Evolutionary conservation across 2,329 filamentous ascomycete species (phyloP).

Genomic region (Aureobasidium sp.): DNA sequence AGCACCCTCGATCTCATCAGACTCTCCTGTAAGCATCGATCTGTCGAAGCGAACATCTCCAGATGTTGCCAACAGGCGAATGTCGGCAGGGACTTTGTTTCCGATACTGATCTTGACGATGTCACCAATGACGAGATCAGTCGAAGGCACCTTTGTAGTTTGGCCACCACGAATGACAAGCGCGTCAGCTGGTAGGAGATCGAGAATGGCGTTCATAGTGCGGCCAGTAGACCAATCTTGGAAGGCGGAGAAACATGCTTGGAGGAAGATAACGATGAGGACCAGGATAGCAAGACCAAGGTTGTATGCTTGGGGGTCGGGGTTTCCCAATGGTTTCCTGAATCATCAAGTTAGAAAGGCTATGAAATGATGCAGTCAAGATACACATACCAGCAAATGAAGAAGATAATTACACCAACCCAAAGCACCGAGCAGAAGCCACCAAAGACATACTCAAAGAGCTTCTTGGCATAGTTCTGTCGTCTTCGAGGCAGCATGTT

Average conservation of each 20-base stretch:
- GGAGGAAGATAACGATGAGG: slow-evolving; percentile 42
- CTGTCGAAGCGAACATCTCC: slow-evolving; percentile 40
- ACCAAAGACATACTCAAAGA: slow-evolving; percentile 40
- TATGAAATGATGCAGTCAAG: neutral
- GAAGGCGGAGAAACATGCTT: slow-evolving; percentile 42
- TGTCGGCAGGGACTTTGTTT: slow-evolving; percentile 39
- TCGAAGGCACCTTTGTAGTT: slow-evolving; percentile 28
- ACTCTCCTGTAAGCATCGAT: slow-evolving; percentile 38
- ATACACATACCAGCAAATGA: slow-evolving; percentile 38
- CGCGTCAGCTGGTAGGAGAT: slow-evolving; percentile 40
- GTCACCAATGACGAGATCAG: slow-evolving; percentile 36
- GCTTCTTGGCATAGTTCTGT: slow-evolving; percentile 39
- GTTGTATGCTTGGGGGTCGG: slow-evolving; percentile 37
- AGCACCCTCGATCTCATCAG: slow-evolving; percentile 37
- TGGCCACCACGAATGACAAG: slow-evolving; percentile 37
- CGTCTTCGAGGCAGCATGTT: slow-evolving; percentile 39
- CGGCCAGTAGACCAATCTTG: slow-evolving; percentile 43
- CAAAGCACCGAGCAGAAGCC: slow-evolving; percentile 44
- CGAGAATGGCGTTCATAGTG: slow-evolving; percentile 43
- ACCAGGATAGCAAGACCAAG: slow-evolving; percentile 42
- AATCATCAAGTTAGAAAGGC: neutral
- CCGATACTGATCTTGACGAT: slow-evolving; percentile 36
- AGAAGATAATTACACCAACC: slow-evolving; percentile 44
- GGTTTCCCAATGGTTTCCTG: slow-evolving; percentile 37
- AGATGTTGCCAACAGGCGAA: slow-evolving; percentile 36